Evolutionary conservation across 176 grass and related monocot genomes (phyloP), one percentile per base, ranked within the genome.

Genomic region (Hordeum marinum): DNA sequence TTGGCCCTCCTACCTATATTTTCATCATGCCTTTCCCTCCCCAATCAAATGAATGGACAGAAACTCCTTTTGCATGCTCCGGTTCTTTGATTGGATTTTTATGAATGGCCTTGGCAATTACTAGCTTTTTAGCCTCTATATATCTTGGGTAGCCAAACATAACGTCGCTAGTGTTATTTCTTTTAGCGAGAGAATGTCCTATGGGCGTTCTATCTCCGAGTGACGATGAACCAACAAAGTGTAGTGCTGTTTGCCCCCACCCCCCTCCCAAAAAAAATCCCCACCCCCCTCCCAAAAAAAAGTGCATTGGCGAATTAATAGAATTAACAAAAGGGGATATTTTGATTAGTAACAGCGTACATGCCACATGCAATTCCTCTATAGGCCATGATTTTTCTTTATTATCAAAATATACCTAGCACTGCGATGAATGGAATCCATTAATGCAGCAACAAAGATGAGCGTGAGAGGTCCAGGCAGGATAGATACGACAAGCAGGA

Each of bases 171-270:
- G 23, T 60, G 23, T 27, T 29, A 5, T 18, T 12, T 24, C 62
- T 77, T 84, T 64, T 25, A 36, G 45, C 1, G 15, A n/a, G n/a
- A 24, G 29, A 18, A 54, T 68, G 57, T n/a, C 70, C 70, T 73
- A 48, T 17, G 24, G 13, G 13, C 4, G 70, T 27, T 29, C 70
- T 46, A 48, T 73, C 41, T 73, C 23, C 21, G 23, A 25, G 70
- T 73, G 70, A 73, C 70, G 41, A 73, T 48, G 70, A 73, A 29
- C 41, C 70, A 73, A 73, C 70, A 14, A 73, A 48, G 24, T 73
- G n/a, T 72, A 73, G 70, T 48, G 70, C 40, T 29, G 6, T 8
- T 48, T 73, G 41, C 8, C 1, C 29, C 29, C 29, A 1, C 29
- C 29, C 29, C 29, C 29, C 29, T 29, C 29, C 17, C 18, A 21